Evolutionary conservation across 208 protist genomes (phyloP).

Genomic region (Acanthamoeba triangularis): DNA sequence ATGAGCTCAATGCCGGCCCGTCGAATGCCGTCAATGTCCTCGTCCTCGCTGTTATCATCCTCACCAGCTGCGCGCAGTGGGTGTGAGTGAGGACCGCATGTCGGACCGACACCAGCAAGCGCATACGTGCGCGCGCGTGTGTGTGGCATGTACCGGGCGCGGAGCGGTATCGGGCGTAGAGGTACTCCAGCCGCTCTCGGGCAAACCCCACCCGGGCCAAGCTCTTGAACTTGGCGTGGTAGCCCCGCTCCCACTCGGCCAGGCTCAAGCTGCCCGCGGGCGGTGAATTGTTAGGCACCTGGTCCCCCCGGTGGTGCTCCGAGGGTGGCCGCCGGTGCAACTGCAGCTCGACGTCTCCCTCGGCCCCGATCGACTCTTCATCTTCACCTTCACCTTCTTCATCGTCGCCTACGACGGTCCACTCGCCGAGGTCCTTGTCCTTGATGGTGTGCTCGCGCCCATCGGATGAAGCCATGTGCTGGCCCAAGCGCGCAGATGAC

Average conservation of each 20-base stretch:
- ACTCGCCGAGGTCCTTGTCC: slow-evolving; percentile 11
- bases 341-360: no score
- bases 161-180: neutral
- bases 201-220: neutral
- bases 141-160: neutral
- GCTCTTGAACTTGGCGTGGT: neutral
- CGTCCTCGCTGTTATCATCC: neutral
- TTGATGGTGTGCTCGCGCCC: neutral
- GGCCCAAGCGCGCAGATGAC: neutral
- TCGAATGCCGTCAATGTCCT: neutral
- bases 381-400: neutral
- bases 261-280: neutral
- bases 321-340: no score
- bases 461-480: neutral
- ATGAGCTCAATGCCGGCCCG: neutral
- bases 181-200: neutral
- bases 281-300: neutral
- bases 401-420: neutral
- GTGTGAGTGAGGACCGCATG: no score
- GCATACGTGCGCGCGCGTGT: neutral
- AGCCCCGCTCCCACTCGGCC: neutral
- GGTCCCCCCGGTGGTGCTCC: no score
- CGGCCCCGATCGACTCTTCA: no score
- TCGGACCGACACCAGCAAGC: neutral
- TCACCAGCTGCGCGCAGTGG: neutral